Conservation (phyloP, 345 rosid genomes). For the Clausena lansium region DNA sequence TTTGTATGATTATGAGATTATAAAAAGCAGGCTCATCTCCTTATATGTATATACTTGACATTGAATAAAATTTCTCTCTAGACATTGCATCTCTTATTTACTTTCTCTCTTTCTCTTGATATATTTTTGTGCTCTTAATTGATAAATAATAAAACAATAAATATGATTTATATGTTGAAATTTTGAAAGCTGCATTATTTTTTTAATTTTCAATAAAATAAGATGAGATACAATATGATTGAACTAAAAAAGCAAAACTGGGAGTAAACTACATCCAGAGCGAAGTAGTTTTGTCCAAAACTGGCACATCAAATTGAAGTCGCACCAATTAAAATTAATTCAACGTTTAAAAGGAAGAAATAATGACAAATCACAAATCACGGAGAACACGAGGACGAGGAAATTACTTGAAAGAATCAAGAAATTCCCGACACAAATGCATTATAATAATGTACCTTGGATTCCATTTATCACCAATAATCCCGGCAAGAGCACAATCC, state of each 20-base stretch:
- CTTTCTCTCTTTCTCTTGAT: too few species aligned
- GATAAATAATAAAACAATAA: too few species aligned
- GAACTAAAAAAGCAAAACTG: neutral
- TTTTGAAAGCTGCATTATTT: too few species aligned
- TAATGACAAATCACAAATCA: neutral
- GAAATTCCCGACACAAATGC: conserved; percentile 9
- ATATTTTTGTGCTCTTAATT: too few species aligned
- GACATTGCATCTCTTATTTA: too few species aligned
- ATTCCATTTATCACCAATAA: conserved; percentile 61
- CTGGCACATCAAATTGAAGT: neutral
- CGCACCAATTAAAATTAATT: neutral
- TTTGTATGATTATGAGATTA: too few species aligned
- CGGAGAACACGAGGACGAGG: conserved; percentile 2
- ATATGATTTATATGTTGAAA: too few species aligned
- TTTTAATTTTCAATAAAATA: too few species aligned
- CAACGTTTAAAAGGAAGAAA: neutral
- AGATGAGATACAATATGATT: neutral
- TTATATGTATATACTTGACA: too few species aligned
- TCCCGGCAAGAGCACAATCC: conserved; percentile 68
- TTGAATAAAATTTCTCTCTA: too few species aligned
- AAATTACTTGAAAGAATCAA: neutral
- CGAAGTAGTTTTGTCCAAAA: neutral
- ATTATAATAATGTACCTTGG: conserved; percentile 13
- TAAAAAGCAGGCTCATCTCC: too few species aligned
- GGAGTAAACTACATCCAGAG: too few species aligned